phyloP scores from a whole-genome alignment of 345 rosid species.

The Eutrema yunnanense region DNA sequence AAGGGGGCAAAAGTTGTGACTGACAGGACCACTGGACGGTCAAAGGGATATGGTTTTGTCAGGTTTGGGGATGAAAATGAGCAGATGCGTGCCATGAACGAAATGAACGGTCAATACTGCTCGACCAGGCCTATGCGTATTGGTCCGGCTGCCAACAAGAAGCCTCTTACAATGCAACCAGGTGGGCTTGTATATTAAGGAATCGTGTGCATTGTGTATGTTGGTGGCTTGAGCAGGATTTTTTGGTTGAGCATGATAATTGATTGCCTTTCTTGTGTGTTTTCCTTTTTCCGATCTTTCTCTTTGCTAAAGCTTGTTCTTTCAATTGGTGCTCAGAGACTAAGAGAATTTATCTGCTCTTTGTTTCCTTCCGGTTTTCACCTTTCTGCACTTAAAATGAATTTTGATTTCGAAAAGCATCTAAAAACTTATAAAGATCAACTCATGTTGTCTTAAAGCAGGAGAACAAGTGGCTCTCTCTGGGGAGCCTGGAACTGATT shows the following conservation, averaged over 20 bases:
- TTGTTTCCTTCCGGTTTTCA: slow-evolving; percentile 47
- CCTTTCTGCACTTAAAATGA: slow-evolving; percentile 55
- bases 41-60: slow-evolving; percentile 97
- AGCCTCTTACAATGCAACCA: slow-evolving; percentile 53
- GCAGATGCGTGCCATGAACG: slow-evolving; percentile 79
- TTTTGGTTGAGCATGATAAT: slow-evolving; percentile 11
- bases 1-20: slow-evolving; percentile 92
- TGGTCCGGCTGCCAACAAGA: slow-evolving; percentile 91
- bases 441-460: slow-evolving; percentile 99
- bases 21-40: slow-evolving; percentile 81
- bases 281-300: neutral
- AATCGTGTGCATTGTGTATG: neutral
- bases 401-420: slow-evolving; percentile 46
- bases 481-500: slow-evolving; percentile 93
- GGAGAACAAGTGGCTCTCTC: slow-evolving; percentile 97
- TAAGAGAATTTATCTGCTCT: slow-evolving; percentile 5
- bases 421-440: slow-evolving; percentile 30
- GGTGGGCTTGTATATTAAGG: slow-evolving; percentile 37
- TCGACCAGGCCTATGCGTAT: slow-evolving; percentile 86
- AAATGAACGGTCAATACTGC: slow-evolving; percentile 90
- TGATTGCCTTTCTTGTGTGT: slow-evolving; percentile 24
- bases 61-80: slow-evolving; percentile 82
- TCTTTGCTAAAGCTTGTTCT: slow-evolving; percentile 14
- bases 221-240: neutral
- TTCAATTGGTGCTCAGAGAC: slow-evolving; percentile 43